Evolutionary conservation across 345 rosid species (phyloP).

Genomic region (Aethionema arabicum): DNA sequence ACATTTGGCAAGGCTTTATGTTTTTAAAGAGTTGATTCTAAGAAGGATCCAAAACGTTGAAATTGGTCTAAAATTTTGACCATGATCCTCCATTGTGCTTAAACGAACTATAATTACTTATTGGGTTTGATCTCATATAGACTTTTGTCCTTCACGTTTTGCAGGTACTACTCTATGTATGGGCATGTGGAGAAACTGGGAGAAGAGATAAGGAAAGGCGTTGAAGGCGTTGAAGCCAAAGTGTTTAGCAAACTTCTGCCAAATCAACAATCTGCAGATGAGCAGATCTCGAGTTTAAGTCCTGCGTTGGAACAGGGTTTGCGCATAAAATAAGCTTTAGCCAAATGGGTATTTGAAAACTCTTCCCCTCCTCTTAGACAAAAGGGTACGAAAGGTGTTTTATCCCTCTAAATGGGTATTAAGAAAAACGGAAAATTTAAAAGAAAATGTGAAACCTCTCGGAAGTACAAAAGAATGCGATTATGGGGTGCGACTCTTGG

Average conservation of each 20-base stretch:
- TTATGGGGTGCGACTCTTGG: no score
- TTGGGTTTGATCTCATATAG: conserved; percentile 17
- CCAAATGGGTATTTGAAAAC: no score
- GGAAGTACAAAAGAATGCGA: no score
- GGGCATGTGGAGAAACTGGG: conserved; percentile 93
- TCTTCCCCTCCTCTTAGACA: no score
- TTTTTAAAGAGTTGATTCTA: no score
- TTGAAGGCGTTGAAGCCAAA: conserved; percentile 94
- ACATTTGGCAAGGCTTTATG: conserved; percentile 8
- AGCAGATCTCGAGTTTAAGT: background rate
- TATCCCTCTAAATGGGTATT: no score
- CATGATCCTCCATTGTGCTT: background rate
- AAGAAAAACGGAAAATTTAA: no score
- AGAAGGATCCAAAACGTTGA: background rate
- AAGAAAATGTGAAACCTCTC: no score
- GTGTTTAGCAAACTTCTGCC: conserved; percentile 63
- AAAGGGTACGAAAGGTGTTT: no score
- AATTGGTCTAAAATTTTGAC: background rate
- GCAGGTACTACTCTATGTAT: conserved; percentile 94
- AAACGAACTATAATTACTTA: background rate
- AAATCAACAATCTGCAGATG: conserved; percentile 3
- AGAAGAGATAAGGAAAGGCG: conserved; percentile 88
- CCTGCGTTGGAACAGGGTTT: no score
- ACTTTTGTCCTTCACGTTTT: conserved; percentile 17
- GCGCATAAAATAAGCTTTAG: no score